Percentiles rank a stretch among this genome's conserved stretches.
phyloP scores from a whole-genome alignment of 2,329 filamentous ascomycete genomes.

The Geosmithia morbida region DNA sequence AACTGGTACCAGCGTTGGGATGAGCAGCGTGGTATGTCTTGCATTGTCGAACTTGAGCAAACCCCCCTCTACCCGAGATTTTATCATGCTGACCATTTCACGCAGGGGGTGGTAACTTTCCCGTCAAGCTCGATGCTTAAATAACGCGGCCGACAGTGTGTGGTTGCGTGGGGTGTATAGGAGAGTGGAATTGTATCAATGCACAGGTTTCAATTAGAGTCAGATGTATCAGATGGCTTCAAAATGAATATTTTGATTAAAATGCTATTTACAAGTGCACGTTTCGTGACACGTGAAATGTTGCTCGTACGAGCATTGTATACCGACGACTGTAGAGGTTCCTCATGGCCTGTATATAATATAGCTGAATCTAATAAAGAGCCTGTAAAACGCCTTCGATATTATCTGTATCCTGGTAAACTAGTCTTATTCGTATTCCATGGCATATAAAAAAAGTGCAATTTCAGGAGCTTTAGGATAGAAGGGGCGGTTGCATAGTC shows the following conservation, averaged over 20 bases:
- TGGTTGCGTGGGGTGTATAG: not conserved
- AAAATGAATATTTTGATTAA: slow-evolving; percentile 1
- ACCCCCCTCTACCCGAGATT: not conserved
- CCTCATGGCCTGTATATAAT: not conserved
- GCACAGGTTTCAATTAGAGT: not conserved
- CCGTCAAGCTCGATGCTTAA: slow-evolving; percentile 48
- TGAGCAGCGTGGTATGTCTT: slow-evolving; percentile 72
- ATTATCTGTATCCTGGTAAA: too few relatives aligned
- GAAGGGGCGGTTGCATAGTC: too few relatives aligned
- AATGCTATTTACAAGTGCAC: not conserved
- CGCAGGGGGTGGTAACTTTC: slow-evolving; percentile 54
- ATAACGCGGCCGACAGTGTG: not conserved
- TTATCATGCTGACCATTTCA: slow-evolving; percentile 12
- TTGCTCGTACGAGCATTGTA: too few relatives aligned
- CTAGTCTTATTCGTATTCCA: too few relatives aligned
- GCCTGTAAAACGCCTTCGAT: too few relatives aligned
- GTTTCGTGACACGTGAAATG: not conserved
- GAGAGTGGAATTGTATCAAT: not conserved
- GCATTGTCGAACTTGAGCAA: too few relatives aligned
- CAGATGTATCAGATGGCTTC: not conserved
- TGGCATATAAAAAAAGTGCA: too few relatives aligned
- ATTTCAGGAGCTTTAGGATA: too few relatives aligned
- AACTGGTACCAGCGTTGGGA: slow-evolving; percentile 93
- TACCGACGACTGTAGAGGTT: not conserved
- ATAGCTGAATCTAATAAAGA: too few relatives aligned